Conservation (phyloP, 2,329 filamentous ascomycete genomes). For the Zarea fungicola region DNA sequence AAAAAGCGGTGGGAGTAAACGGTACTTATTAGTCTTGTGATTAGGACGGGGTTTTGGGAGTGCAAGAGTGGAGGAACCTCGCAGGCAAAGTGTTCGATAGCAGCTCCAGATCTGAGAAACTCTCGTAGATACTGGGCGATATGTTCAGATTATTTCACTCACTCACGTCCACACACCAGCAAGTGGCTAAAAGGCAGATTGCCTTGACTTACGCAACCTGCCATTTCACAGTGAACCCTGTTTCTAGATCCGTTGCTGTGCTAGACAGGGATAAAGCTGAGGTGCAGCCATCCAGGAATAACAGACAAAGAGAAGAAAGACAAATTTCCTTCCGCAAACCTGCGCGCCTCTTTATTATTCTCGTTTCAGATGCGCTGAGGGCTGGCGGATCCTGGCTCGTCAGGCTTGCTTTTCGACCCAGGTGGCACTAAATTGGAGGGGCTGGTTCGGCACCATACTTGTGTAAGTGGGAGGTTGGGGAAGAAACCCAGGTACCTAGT, state of each 20-base stretch:
- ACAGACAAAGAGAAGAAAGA: background rate
- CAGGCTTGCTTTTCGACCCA: background rate
- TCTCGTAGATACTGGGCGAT: no score
- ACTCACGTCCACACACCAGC: no score
- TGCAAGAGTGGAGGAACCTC: no score
- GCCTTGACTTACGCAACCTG: background rate
- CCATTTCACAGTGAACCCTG: background rate
- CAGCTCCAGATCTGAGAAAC: no score
- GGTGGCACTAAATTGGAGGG: constrained; percentile 11
- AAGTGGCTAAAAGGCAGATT: background rate
- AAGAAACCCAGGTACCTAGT: constrained; percentile 7
- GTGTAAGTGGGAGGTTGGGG: constrained; percentile 33
- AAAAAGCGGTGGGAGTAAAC: no score
- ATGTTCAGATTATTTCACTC: no score
- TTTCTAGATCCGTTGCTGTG: background rate
- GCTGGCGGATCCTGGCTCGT: background rate
- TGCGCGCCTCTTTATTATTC: background rate
- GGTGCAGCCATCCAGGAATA: constrained; percentile 9
- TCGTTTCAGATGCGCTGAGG: background rate
- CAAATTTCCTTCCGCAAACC: background rate
- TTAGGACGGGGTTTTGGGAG: no score
- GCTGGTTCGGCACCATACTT: background rate
- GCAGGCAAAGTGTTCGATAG: no score
- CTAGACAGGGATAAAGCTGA: constrained; percentile 8
- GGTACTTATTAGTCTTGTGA: no score